phyloP scores from a whole-genome alignment of 2,329 filamentous ascomycete genomes.

The Colletotrichum liriopes region DNA sequence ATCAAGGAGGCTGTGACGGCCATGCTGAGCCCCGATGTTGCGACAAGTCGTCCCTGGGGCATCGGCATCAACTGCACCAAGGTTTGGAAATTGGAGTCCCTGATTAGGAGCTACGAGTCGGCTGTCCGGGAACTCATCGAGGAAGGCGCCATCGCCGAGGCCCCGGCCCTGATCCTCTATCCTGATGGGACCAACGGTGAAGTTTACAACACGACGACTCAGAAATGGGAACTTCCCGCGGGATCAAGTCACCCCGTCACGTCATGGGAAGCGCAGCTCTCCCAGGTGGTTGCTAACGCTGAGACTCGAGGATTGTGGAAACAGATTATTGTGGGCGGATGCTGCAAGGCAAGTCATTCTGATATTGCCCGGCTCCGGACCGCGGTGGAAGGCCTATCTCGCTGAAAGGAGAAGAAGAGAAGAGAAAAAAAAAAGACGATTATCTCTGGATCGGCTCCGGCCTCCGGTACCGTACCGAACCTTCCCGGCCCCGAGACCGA shows the following conservation, averaged over 20 bases:
- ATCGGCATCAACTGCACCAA: constrained; percentile 81
- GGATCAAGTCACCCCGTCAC: constrained; percentile 45
- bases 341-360: constrained; percentile 63
- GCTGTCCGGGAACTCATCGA: constrained; percentile 58
- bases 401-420: constrained; percentile 1
- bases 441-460: constrained; percentile 13
- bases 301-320: constrained; percentile 58
- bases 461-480: constrained; percentile 17
- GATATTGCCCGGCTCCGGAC: constrained; percentile 44
- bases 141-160: constrained; percentile 52
- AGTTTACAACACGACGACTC: constrained; percentile 75
- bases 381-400: constrained; percentile 34
- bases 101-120: constrained; percentile 70
- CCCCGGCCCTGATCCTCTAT: constrained; percentile 74
- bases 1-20: constrained; percentile 53
- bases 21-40: constrained; percentile 54
- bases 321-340: constrained; percentile 67
- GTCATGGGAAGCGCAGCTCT: constrained; percentile 64
- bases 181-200: constrained; percentile 80
- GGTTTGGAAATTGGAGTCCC: constrained; percentile 70
- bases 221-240: constrained; percentile 70
- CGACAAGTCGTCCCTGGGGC: constrained; percentile 65
- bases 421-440: background rate
- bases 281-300: constrained; percentile 57
- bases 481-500: constrained; percentile 15